Percentiles rank a stretch among this genome's conserved stretches.
Conservation (phyloP, 1,284 basidiomycete genomes). For the Ganoderma sinense region DNA sequence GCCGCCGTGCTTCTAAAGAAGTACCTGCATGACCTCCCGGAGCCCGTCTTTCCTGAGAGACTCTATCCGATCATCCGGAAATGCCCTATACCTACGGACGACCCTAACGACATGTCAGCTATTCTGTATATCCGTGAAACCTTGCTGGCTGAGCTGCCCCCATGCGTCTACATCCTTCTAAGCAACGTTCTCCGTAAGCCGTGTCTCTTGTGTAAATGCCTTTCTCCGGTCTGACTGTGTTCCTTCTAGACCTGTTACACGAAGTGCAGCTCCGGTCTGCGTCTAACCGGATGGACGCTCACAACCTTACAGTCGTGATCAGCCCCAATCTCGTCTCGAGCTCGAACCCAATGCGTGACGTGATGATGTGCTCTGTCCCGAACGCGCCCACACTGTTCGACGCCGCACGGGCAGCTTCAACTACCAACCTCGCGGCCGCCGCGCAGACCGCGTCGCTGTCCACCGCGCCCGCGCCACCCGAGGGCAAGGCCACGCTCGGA, state of each 20-base stretch:
- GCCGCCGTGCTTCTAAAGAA: conserved; percentile 88
- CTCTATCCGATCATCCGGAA: conserved; percentile 70
- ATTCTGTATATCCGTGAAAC: conserved; percentile 71
- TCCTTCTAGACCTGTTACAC: conserved; percentile 71
- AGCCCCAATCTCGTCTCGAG: conserved; percentile 81
- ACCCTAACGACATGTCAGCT: conserved; percentile 62
- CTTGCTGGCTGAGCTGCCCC: conserved; percentile 70
- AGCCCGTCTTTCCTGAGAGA: conserved; percentile 75
- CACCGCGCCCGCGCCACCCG: conserved; percentile 38
- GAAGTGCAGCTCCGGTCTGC: conserved; percentile 73
- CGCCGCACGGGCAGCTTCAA: conserved; percentile 35
- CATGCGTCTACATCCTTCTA: conserved; percentile 77
- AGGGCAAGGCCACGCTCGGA: conserved; percentile 71
- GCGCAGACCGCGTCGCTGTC: conserved; percentile 17
- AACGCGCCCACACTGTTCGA: conserved; percentile 47
- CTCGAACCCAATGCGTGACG: conserved; percentile 71
- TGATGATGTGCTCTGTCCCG: conserved; percentile 74
- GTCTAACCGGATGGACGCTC: conserved; percentile 82
- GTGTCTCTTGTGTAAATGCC: not conserved
- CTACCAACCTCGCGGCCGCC: conserved; percentile 19
- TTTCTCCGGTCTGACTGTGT: not conserved
- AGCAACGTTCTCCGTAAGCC: conserved; percentile 76
- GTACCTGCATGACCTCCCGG: conserved; percentile 80
- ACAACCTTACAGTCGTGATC: conserved; percentile 82
- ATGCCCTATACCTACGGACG: conserved; percentile 67